These are phyloP conservation scores for Fusarium verrucosum DNA, from an alignment of 2,329 filamentous ascomycete species.

Conservation along the genomic window DNA sequence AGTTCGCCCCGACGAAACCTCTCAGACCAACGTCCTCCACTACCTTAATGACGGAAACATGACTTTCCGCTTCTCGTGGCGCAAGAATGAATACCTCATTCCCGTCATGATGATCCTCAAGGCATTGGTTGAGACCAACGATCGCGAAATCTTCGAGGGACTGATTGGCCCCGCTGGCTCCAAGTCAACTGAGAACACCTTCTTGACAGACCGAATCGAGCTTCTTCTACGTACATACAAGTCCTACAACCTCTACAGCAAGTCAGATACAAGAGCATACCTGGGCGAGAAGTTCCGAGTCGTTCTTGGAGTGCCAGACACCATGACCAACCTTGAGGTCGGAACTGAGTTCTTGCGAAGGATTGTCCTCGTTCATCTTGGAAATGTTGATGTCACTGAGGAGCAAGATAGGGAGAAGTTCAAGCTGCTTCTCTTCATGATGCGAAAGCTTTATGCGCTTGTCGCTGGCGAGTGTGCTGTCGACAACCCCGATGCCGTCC, in stretches of 20 bases:
- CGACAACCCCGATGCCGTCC: conserved; percentile 96
- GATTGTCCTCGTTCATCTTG: conserved; percentile 91
- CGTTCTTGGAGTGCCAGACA: conserved; percentile 84
- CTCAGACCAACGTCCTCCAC: conserved; percentile 95
- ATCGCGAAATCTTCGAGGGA: conserved; percentile 95
- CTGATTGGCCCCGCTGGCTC: conserved; percentile 81
- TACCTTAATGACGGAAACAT: conserved; percentile 96
- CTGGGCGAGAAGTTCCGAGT: conserved; percentile 91
- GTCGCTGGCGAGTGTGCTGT: conserved; percentile 91
- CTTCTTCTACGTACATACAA: conserved; percentile 93
- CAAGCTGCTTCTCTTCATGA: conserved; percentile 93
- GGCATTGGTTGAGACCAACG: conserved; percentile 93
- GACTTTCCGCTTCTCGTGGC: conserved; percentile 97
- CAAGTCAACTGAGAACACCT: conserved; percentile 84
- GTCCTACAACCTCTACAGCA: conserved; percentile 83
- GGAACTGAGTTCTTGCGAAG: conserved; percentile 91
- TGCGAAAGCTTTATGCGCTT: conserved; percentile 91
- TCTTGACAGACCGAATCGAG: conserved; percentile 94
- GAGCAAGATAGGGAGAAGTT: conserved; percentile 92
- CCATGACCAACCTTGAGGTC: conserved; percentile 86
- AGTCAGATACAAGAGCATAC: conserved; percentile 82
- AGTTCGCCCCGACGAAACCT: conserved; percentile 96
- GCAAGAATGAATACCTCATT: conserved; percentile 96
- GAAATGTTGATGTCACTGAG: conserved; percentile 84
- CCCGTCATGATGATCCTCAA: conserved; percentile 97